phyloP scores from a whole-genome alignment of 2,329 filamentous ascomycete species.

The Ceratocystis lukuohia region DNA sequence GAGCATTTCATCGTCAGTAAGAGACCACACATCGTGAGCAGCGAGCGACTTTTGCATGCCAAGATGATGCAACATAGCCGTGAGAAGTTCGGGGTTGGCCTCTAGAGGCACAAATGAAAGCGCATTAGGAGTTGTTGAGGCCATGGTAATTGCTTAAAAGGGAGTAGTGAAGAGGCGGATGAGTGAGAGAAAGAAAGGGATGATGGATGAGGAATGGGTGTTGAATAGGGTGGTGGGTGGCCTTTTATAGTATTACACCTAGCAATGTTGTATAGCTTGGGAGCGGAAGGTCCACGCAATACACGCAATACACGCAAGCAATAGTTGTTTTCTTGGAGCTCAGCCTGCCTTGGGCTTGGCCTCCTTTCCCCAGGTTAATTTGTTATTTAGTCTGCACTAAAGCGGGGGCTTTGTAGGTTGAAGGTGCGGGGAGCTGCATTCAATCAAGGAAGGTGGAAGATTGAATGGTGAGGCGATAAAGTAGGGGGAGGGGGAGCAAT shows the following conservation, averaged over 20 bases:
- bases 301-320: too few species aligned
- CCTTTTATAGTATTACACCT: neutral
- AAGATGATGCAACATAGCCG: conserved; percentile 63
- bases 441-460: neutral
- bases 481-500: too few species aligned
- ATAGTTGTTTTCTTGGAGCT: neutral
- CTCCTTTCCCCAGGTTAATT: neutral
- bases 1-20: conserved; percentile 73
- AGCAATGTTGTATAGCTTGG: neutral
- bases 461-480: neutral
- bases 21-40: conserved; percentile 84
- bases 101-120: conserved; percentile 44
- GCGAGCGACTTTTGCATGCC: conserved; percentile 64
- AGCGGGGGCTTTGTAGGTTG: neutral
- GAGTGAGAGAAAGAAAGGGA: neutral
- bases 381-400: conserved; percentile 1
- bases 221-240: neutral
- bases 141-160: conserved; percentile 8
- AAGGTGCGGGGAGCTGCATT: neutral
- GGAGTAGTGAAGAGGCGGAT: neutral
- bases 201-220: neutral
- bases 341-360: neutral
- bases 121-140: conserved; percentile 1
- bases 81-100: conserved; percentile 82
- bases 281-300: neutral